Base-by-base conservation (phyloP, 2,329 filamentous ascomycete genomes). In the Alternaria arbusti region DNA sequence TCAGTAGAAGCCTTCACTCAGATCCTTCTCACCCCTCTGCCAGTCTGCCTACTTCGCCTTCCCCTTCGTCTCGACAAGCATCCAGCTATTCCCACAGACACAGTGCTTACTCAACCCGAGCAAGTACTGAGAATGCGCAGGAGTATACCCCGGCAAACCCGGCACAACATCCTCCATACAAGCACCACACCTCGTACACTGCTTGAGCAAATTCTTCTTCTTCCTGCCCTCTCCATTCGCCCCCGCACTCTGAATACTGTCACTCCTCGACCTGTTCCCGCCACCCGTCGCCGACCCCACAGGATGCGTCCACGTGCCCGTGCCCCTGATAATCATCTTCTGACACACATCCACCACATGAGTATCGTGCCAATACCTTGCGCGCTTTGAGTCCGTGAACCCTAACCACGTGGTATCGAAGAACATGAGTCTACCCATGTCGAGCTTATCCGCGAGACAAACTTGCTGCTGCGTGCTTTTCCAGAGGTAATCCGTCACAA, bases 401-500 rank as follows among this genome's bases (percentile, higher is more conserved):
- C 91, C 90, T 11, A 96, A 83, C 75, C 92, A 86, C 52, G 84
- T 84, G 59, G 89, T 92, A 74, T 96, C 88, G 52, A 88, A 87
- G 79, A 93, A 91, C 80, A 91, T 92, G 52, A 97, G 84, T 64
- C 86, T 86, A 10, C 89, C 86, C 26, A 88, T 85, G 68, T 96
- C 88, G 11, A 89, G 85, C 58, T 86, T 84, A 6, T 82, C 82
- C 44, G 86, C 84, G 57, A 94, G 85, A 20, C 84, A 82, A 0
- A 67, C 68, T 20, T 68, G 63, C 17, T 56, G 61, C 43, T 54
- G 79, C 0, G 80, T 82, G 20, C 81, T 81, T 7, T 74, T 70
- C 62, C 72, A 78, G 1, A 80, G 63, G 4, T 64, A 55, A 11
- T 75, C 82, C 1, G 80, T 82, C 1, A 89, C 75, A 3, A 89